Percentiles rank a stretch among this genome's conserved stretches.
Conservation (phyloP, 2,329 filamentous ascomycete species). For the Rachicladosporium sp. region DNA sequence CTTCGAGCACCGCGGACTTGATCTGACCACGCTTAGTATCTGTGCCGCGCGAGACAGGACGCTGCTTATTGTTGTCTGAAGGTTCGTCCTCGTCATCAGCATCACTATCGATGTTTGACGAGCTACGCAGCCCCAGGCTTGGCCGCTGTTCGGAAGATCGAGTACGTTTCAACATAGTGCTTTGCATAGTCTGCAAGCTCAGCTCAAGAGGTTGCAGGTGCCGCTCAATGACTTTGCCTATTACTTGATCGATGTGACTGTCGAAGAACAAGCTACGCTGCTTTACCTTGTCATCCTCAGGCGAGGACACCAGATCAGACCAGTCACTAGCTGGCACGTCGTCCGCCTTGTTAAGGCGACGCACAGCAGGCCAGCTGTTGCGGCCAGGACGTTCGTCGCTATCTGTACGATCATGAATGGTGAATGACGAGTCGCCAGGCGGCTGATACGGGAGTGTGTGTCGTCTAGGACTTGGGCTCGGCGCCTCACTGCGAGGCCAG, state of each 20-base stretch:
- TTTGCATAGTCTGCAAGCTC: constrained; percentile 62
- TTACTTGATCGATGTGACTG: constrained; percentile 73
- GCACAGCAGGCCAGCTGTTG: constrained; percentile 16
- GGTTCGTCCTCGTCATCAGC: constrained; percentile 68
- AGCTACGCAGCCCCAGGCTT: constrained; percentile 12
- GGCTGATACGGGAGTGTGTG: constrained; percentile 3
- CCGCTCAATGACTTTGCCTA: constrained; percentile 63
- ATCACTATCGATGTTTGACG: constrained; percentile 62
- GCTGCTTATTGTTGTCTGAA: constrained; percentile 50
- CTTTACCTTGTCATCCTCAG: constrained; percentile 72
- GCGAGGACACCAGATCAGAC: constrained; percentile 74
- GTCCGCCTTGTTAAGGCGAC: constrained; percentile 50
- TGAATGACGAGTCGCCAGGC: constrained; percentile 21
- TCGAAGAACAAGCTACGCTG: constrained; percentile 82
- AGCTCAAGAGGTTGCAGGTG: constrained; percentile 72
- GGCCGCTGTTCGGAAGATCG: constrained; percentile 44
- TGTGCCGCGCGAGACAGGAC: constrained; percentile 63
- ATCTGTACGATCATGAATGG: constrained; percentile 16
- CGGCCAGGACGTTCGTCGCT: constrained; percentile 33
- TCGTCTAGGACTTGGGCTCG: constrained; percentile 53
- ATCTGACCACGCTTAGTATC: constrained; percentile 79
- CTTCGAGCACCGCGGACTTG: constrained; percentile 44
- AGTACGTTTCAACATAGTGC: constrained; percentile 40
- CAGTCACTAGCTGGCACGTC: constrained; percentile 73
- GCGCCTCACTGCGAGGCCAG: constrained; percentile 50